These are phyloP conservation scores for Parathielavia hyrcaniae DNA, from an alignment of 495 filamentous ascomycete genomes.

Conservation along the genomic window DNA sequence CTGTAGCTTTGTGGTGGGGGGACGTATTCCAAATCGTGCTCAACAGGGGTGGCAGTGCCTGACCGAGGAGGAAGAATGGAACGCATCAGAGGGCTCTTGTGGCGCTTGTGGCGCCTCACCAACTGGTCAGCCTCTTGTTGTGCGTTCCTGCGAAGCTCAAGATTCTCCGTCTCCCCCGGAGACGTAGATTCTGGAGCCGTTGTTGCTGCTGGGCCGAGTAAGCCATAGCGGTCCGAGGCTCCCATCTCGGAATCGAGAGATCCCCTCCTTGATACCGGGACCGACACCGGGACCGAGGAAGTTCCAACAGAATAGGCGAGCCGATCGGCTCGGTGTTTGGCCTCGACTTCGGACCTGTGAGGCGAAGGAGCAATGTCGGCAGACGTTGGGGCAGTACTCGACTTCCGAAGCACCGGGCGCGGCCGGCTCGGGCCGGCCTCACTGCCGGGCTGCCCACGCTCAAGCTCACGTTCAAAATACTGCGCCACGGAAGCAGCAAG, in stretches of 20 bases:
- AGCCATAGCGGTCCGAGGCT: constrained; percentile 3
- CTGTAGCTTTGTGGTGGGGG: constrained; percentile 64
- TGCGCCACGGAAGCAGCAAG: constrained; percentile 22
- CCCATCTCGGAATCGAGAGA: constrained; percentile 21
- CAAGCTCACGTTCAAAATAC: constrained; percentile 23
- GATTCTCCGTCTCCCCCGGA: constrained; percentile 1
- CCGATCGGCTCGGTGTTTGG: constrained; percentile 32
- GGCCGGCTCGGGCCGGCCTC: constrained; percentile 19
- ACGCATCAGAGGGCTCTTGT: constrained; percentile 18
- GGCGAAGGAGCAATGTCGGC: constrained; percentile 9
- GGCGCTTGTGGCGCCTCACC: constrained; percentile 25
- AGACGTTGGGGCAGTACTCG: constrained; percentile 7
- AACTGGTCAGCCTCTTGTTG: constrained; percentile 25
- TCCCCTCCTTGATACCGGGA: constrained; percentile 28
- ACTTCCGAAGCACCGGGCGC: constrained; percentile 29
- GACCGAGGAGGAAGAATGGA: constrained; percentile 14
- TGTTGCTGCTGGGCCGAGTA: constrained; percentile 1
- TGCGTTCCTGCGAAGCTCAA: constrained; percentile 18
- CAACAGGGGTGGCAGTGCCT: constrained; percentile 30
- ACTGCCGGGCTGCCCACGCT: constrained; percentile 9
- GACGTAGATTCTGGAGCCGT: constrained; percentile 15
- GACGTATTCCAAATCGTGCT: constrained; percentile 55
- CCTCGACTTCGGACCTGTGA: constrained; percentile 28
- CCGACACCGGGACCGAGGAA: constrained; percentile 32
- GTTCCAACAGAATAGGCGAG: constrained; percentile 33